These are phyloP conservation scores for Pleurotus pulmonarius DNA, from an alignment of 768 basidiomycete genomes.

Conservation along the genomic window DNA sequence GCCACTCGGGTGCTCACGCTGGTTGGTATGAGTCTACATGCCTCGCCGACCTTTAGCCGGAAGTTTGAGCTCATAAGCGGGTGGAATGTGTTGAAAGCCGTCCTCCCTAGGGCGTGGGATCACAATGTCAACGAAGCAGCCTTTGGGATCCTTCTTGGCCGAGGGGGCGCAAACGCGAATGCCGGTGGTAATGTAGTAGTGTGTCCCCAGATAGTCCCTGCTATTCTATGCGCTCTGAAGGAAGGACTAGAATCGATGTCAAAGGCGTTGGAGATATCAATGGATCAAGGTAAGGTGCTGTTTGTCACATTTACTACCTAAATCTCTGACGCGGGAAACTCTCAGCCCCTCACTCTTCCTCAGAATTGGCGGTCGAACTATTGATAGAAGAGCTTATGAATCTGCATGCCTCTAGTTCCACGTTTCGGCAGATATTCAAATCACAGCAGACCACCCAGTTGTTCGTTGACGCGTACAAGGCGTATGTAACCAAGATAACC, in stretches of 20 bases:
- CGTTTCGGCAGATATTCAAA: slow-evolving; percentile 71
- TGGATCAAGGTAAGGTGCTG: slow-evolving; percentile 13
- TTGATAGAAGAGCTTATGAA: slow-evolving; percentile 68
- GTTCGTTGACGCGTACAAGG: slow-evolving; percentile 62
- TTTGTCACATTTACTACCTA: slow-evolving; percentile 3
- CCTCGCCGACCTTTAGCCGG: slow-evolving; percentile 61
- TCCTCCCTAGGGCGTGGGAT: slow-evolving; percentile 71
- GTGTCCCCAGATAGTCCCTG: slow-evolving; percentile 69
- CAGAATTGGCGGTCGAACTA: slow-evolving; percentile 46
- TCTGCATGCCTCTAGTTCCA: slow-evolving; percentile 58
- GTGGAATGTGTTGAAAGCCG: slow-evolving; percentile 70
- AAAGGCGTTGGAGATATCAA: slow-evolving; percentile 27
- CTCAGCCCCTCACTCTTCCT: slow-evolving; percentile 1
- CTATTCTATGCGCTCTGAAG: slow-evolving; percentile 68
- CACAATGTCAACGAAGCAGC: slow-evolving; percentile 59
- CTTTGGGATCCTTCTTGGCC: slow-evolving; percentile 67
- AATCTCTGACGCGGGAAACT: slow-evolving; percentile 18
- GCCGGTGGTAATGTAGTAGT: slow-evolving; percentile 31
- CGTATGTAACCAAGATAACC: slow-evolving; percentile 45
- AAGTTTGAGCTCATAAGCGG: slow-evolving; percentile 87
- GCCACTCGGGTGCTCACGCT: slow-evolving; percentile 58
- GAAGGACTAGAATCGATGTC: slow-evolving; percentile 44
- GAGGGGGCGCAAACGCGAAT: slow-evolving; percentile 20
- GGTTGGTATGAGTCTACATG: slow-evolving; percentile 50
- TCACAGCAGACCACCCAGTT: slow-evolving; percentile 66